These are phyloP conservation scores for Phaffomyces antillensis DNA, from an alignment of 805 yeast species.

Conservation along the genomic window DNA sequence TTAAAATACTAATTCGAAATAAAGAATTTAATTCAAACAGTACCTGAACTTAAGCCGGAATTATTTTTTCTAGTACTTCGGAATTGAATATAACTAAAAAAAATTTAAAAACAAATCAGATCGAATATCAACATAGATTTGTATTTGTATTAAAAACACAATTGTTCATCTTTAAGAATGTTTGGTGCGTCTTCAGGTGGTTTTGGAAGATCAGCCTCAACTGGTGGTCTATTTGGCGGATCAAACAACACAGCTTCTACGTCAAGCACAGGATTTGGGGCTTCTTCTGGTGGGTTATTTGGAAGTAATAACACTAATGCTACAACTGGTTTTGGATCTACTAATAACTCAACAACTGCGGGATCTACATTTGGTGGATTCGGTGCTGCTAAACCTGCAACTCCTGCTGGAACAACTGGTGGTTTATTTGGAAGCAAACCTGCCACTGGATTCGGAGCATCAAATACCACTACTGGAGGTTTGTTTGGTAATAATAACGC, in stretches of 20 bases:
- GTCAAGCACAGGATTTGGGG: slow-evolving; percentile 5
- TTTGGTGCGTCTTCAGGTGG: slow-evolving; percentile 15
- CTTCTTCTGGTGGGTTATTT: slow-evolving; percentile 24
- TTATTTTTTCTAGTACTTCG: not conserved
- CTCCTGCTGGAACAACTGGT: slow-evolving; percentile 17
- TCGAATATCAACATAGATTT: not conserved
- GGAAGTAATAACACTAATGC: slow-evolving; percentile 19
- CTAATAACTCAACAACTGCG: not conserved
- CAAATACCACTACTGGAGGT: slow-evolving; percentile 21
- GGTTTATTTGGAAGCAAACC: slow-evolving; percentile 27
- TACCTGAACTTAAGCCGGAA: too few species aligned
- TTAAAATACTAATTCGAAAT: too few species aligned
- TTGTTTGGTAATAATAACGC: slow-evolving; percentile 28
- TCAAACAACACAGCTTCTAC: slow-evolving; percentile 13
- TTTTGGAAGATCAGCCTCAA: slow-evolving; percentile 18
- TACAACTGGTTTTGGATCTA: slow-evolving; percentile 17
- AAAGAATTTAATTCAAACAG: too few species aligned
- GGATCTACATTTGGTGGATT: slow-evolving; percentile 23
- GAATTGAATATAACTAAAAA: not conserved
- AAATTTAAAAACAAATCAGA: not conserved
- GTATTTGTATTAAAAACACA: not conserved
- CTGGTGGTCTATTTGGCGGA: slow-evolving; percentile 21
- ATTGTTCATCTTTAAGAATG: slow-evolving; percentile 5
- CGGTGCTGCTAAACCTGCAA: slow-evolving; percentile 29
- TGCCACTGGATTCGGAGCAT: not conserved